phyloP scores from a whole-genome alignment of 164 flowering plant genomes.

The Annona squamosa region DNA sequence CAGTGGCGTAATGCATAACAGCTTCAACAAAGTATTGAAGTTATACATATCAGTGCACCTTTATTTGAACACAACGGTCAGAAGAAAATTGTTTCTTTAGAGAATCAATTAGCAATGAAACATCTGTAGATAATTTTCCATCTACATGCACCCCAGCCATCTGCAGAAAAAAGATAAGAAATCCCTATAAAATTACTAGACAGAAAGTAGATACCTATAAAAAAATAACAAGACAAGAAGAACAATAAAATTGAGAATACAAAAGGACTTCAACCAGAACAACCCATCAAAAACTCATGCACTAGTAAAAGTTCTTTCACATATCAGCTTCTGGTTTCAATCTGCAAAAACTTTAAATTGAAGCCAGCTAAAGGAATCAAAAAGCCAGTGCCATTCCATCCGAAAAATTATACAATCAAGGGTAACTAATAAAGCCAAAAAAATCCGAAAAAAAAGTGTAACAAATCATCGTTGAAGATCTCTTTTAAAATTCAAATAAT shows the following conservation, averaged over 20 bases:
- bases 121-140: conserved; percentile 20
- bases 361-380: too few relatives aligned
- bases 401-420: too few relatives aligned
- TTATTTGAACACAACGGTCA: conserved; percentile 36
- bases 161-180: conserved; percentile 24
- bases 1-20: background rate
- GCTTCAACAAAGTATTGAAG: conserved; percentile 2
- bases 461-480: too few relatives aligned
- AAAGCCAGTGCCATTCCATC: too few relatives aligned
- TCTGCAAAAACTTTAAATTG: too few relatives aligned
- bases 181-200: too few relatives aligned
- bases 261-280: background rate
- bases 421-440: too few relatives aligned
- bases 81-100: conserved; percentile 51
- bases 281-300: background rate
- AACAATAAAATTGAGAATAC: too few relatives aligned
- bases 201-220: background rate
- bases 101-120: conserved; percentile 49
- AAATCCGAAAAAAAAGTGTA: too few relatives aligned
- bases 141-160: conserved; percentile 24
- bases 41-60: conserved; percentile 36
- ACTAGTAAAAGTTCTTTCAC: background rate
- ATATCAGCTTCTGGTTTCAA: background rate
- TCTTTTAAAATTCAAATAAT: too few relatives aligned
- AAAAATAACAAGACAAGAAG: background rate